phyloP scores from a whole-genome alignment of 768 basidiomycete genomes.

The Tylopilus sp. region DNA sequence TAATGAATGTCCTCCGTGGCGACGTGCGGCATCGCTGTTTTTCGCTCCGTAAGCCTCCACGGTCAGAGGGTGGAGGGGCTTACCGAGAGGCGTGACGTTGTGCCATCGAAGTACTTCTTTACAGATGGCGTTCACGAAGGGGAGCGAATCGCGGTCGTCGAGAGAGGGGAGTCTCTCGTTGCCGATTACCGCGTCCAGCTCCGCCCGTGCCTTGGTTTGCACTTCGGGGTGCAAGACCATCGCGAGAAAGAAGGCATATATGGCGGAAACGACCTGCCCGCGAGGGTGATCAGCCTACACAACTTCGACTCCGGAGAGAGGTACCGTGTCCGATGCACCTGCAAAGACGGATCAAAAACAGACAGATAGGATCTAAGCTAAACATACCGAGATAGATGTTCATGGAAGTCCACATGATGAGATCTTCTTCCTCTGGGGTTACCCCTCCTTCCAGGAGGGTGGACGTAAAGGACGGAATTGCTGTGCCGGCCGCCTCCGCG shows the following conservation, averaged over 20 bases:
- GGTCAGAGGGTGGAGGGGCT: background rate
- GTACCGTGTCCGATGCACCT: slow-evolving; percentile 46
- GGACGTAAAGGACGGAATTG: slow-evolving; percentile 19
- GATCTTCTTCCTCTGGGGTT: slow-evolving; percentile 15
- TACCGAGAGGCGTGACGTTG: slow-evolving; percentile 13
- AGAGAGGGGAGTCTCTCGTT: slow-evolving; percentile 18
- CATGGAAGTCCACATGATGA: slow-evolving; percentile 19
- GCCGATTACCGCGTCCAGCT: slow-evolving; percentile 25
- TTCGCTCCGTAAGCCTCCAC: background rate
- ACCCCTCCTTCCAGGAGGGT: slow-evolving; percentile 9
- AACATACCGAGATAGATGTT: slow-evolving; percentile 9
- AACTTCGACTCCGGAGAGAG: slow-evolving; percentile 34
- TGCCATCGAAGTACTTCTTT: slow-evolving; percentile 29
- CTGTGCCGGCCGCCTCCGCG: slow-evolving; percentile 18
- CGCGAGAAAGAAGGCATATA: slow-evolving; percentile 21
- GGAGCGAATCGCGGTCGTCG: slow-evolving; percentile 21
- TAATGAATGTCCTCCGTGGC: slow-evolving; percentile 19
- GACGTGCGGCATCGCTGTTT: slow-evolving; percentile 15
- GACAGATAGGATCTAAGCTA: background rate
- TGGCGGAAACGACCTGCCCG: slow-evolving; percentile 14
- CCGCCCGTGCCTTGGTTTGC: slow-evolving; percentile 22
- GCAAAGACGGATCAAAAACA: background rate
- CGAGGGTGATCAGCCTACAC: slow-evolving; percentile 17
- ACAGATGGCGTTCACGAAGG: slow-evolving; percentile 23
- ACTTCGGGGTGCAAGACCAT: no score